Conservation (phyloP, 1,284 basidiomycete genomes). For the Fomitopsis betulina region DNA sequence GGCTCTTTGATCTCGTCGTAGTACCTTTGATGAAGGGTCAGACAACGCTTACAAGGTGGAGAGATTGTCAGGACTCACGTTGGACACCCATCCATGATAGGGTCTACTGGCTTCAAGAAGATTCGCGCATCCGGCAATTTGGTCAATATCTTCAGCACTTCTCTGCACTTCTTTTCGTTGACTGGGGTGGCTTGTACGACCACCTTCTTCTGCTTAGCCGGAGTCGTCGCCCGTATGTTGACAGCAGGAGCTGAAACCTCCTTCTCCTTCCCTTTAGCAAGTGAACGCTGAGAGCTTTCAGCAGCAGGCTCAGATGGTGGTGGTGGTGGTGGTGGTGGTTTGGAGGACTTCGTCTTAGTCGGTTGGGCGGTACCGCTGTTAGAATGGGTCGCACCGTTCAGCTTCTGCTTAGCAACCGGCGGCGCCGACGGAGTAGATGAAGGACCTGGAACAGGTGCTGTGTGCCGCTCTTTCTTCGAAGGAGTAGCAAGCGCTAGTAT, state of each 20-base stretch:
- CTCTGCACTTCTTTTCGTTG: constrained; percentile 78
- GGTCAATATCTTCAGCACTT: constrained; percentile 60
- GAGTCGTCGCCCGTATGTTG: constrained; percentile 20
- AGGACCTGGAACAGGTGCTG: constrained; percentile 20
- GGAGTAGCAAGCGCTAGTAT: constrained; percentile 56
- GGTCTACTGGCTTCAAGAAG: constrained; percentile 87
- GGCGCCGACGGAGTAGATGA: constrained; percentile 14
- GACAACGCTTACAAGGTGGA: constrained; percentile 75
- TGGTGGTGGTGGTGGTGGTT: constrained; percentile 2
- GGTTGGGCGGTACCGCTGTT: constrained; percentile 17
- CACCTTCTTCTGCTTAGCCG: constrained; percentile 42
- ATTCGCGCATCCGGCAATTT: constrained; percentile 72
- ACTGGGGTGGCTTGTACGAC: constrained; percentile 43
- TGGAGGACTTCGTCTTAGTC: constrained; percentile 33
- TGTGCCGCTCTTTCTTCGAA: constrained; percentile 54
- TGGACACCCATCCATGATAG: constrained; percentile 77
- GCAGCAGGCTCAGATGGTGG: constrained; percentile 20
- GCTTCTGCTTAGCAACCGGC: constrained; percentile 1
- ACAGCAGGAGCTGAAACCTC: constrained; percentile 30
- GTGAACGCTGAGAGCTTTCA: constrained; percentile 25
- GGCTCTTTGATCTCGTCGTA: constrained; percentile 90
- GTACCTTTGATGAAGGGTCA: constrained; percentile 52
- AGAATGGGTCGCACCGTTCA: constrained; percentile 9
- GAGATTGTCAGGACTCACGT: constrained; percentile 72
- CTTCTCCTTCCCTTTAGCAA: constrained; percentile 62